A percentile compares a stretch with the other conserved stretches of the same genome.
phyloP scores from a whole-genome alignment of 306 rosid species.

The Gastrolobium bilobum region DNA sequence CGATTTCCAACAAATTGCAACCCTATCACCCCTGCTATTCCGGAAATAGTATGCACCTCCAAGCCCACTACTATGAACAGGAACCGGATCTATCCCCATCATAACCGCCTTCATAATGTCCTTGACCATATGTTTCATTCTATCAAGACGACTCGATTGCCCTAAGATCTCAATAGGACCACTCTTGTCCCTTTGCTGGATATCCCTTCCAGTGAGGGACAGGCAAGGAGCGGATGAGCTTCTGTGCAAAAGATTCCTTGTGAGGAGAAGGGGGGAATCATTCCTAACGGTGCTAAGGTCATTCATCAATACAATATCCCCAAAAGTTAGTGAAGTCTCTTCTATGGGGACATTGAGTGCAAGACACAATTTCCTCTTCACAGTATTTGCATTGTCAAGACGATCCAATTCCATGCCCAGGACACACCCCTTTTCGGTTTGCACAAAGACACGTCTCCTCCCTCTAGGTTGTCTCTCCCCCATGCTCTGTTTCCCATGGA shows the following conservation, averaged over 20 bases:
- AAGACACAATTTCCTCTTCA: conserved; percentile 91
- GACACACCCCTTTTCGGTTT: conserved; percentile 94
- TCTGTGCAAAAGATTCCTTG: conserved; percentile 81
- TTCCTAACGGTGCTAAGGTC: conserved; percentile 86
- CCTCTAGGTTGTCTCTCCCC: conserved; percentile 73
- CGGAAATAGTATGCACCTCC: conserved; percentile 97
- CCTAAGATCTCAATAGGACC: conserved; percentile 91
- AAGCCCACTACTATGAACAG: conserved; percentile 79
- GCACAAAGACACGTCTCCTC: conserved; percentile 86
- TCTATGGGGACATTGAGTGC: conserved; percentile 92
- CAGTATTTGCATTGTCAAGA: conserved; percentile 90
- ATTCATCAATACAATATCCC: conserved; percentile 87
- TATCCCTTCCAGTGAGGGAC: conserved; percentile 87
- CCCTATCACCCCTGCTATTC: conserved; percentile 76
- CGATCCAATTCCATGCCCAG: conserved; percentile 94
- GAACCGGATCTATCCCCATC: conserved; percentile 87
- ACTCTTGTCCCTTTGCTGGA: conserved; percentile 85
- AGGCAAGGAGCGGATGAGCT: conserved; percentile 98
- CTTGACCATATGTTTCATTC: conserved; percentile 62
- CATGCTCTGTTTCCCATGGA: conserved; percentile 68
- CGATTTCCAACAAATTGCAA: too few relatives aligned
- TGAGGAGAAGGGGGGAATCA: conserved; percentile 89
- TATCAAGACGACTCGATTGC: conserved; percentile 61
- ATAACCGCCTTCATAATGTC: conserved; percentile 79
- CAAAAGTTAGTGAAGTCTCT: conserved; percentile 88